Percentiles rank a stretch among this genome's conserved stretches.
phyloP scores from a whole-genome alignment of 805 yeast genomes.

The Candida chauliodis region DNA sequence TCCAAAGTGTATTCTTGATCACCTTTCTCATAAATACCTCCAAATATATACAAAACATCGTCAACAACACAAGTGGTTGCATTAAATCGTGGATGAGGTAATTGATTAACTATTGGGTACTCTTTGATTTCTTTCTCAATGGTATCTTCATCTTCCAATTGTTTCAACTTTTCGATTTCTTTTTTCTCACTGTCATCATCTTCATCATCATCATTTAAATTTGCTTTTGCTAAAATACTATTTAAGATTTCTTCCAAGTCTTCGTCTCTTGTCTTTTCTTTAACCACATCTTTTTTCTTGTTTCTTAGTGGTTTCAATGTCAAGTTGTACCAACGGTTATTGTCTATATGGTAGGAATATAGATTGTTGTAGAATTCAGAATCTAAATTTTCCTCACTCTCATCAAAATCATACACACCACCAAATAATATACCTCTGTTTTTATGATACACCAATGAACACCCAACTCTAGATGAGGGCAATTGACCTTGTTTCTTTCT shows the following conservation, averaged over 20 bases:
- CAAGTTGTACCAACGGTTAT: slow-evolving; percentile 84
- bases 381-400: slow-evolving; percentile 87
- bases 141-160: slow-evolving; percentile 37
- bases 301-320: slow-evolving; percentile 60
- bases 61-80: slow-evolving; percentile 81
- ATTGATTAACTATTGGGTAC: slow-evolving; percentile 52
- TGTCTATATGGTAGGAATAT: slow-evolving; percentile 77
- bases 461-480: slow-evolving; percentile 93
- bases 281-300: slow-evolving; percentile 36
- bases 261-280: slow-evolving; percentile 60
- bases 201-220: slow-evolving; percentile 56
- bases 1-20: slow-evolving; percentile 84
- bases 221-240: slow-evolving; percentile 69
- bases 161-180: slow-evolving; percentile 33
- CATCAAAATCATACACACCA: slow-evolving; percentile 93
- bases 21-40: slow-evolving; percentile 87
- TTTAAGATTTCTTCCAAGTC: slow-evolving; percentile 82
- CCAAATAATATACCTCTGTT: slow-evolving; percentile 93
- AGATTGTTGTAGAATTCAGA: slow-evolving; percentile 80
- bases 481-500: slow-evolving; percentile 85
- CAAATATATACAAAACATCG: slow-evolving; percentile 78
- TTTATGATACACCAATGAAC: slow-evolving; percentile 82
- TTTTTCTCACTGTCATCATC: slow-evolving; percentile 36
- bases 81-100: slow-evolving; percentile 90
- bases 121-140: slow-evolving; percentile 36